A percentile compares a stretch with the other conserved stretches of the same genome.
Conservation (phyloP, 768 basidiomycete genomes). For the Hygrocybe punicea region DNA sequence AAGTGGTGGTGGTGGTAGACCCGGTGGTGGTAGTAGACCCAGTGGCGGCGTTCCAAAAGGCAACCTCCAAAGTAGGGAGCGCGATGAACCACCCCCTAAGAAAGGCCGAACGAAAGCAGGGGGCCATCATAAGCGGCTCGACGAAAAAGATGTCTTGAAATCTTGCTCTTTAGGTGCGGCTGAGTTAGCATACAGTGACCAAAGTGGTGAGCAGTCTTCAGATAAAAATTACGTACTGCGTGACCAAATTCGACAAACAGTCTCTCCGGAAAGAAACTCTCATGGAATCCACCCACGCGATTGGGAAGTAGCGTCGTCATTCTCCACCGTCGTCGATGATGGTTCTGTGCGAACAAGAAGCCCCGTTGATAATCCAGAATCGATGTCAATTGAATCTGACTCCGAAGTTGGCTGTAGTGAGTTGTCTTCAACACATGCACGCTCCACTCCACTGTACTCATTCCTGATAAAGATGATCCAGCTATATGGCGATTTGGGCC, state of each 20-base stretch:
- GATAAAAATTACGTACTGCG: not conserved
- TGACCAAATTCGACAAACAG: constrained; percentile 2
- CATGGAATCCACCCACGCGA: constrained; percentile 2
- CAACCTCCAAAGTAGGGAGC: not conserved
- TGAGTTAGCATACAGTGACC: not conserved
- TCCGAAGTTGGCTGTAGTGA: constrained; percentile 3
- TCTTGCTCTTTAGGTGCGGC: not conserved
- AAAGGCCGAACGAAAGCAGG: not conserved
- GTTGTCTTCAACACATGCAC: not conserved
- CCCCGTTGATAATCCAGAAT: not conserved
- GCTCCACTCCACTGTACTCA: not conserved
- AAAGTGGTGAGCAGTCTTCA: constrained; percentile 1
- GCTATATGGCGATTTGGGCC: constrained; percentile 12
- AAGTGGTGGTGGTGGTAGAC: no score
- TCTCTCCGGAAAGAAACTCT: not conserved
- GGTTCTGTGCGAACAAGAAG: constrained; percentile 5
- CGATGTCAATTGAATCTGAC: not conserved
- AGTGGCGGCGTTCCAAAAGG: not conserved
- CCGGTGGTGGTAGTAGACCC: no score
- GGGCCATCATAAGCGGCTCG: not conserved
- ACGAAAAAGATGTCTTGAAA: not conserved
- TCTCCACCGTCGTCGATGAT: constrained; percentile 1
- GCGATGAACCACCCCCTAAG: not conserved
- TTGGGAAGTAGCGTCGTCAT: constrained; percentile 6
- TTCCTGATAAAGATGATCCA: constrained; percentile 11